phyloP scores from a whole-genome alignment of 208 protist genomes.

The Trypanosomatidae sp. region DNA sequence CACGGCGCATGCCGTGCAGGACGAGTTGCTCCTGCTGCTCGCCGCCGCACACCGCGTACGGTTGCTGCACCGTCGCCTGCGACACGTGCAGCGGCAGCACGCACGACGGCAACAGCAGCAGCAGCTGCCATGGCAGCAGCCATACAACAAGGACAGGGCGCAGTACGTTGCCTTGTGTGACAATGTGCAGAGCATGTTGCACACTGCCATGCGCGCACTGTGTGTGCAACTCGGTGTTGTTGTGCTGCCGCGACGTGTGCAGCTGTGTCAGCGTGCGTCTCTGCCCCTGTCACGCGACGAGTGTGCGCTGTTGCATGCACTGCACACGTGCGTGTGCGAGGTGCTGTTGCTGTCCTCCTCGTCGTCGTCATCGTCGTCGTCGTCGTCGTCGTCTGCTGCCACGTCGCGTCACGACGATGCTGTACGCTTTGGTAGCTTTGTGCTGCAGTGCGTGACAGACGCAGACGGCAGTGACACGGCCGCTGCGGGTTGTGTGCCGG shows the following conservation, averaged over 20 bases:
- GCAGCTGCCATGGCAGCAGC: too few species aligned
- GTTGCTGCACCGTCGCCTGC: not conserved
- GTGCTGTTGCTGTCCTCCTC: slow-evolving; percentile 1
- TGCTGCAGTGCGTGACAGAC: too few species aligned
- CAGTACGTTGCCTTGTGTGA: not conserved
- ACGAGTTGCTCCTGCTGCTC: slow-evolving; percentile 6
- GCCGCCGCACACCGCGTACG: slow-evolving; percentile 5
- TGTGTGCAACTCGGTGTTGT: slow-evolving; percentile 14
- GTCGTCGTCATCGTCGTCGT: slow-evolving; percentile 5
- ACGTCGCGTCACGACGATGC: too few species aligned
- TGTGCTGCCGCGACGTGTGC: slow-evolving; percentile 10
- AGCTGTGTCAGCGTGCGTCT: slow-evolving; percentile 36
- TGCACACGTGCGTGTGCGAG: slow-evolving; percentile 20
- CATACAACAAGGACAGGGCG: not conserved
- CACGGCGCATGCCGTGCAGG: not conserved
- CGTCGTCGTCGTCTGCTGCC: too few species aligned
- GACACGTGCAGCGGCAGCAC: not conserved
- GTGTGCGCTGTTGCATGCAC: slow-evolving; percentile 59
- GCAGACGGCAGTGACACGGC: too few species aligned
- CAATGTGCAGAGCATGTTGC: slow-evolving; percentile 3
- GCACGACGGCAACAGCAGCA: not conserved
- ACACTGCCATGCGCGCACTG: slow-evolving; percentile 19
- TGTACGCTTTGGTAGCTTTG: too few species aligned
- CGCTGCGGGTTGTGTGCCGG: too few species aligned
- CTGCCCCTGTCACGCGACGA: slow-evolving; percentile 67